phyloP scores from a whole-genome alignment of 2,329 filamentous ascomycete genomes.

The Phaeosphaeria sp. region DNA sequence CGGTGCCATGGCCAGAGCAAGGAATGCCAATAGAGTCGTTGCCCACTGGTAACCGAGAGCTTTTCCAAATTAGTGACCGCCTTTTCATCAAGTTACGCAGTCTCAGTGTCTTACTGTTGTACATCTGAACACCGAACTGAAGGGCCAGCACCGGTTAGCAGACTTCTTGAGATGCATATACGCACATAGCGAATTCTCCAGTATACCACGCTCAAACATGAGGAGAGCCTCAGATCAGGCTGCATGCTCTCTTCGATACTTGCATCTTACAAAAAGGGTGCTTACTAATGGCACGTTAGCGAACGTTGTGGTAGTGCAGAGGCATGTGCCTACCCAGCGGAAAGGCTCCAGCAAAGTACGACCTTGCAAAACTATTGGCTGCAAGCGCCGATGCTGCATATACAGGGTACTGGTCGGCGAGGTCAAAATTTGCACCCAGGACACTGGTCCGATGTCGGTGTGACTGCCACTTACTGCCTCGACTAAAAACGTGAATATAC shows the following conservation, averaged over 20 bases:
- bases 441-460: conserved; percentile 30
- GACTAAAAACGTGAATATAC: conserved; percentile 88
- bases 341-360: conserved; percentile 56
- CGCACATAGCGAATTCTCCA: neutral
- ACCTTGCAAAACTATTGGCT: conserved; percentile 58
- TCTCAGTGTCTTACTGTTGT: conserved; percentile 53
- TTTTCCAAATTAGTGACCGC: conserved; percentile 53
- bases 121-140: conserved; percentile 58
- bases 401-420: conserved; percentile 52
- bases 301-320: neutral
- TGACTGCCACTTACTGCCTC: conserved; percentile 59
- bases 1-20: conserved; percentile 58
- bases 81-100: conserved; percentile 39
- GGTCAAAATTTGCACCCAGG: conserved; percentile 28
- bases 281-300: neutral
- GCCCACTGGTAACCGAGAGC: conserved; percentile 60
- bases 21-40: conserved; percentile 54
- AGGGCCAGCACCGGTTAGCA: conserved; percentile 2
- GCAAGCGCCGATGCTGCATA: conserved; percentile 59
- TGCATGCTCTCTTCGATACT: neutral
- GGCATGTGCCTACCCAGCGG: conserved; percentile 33
- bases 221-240: neutral
- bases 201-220: neutral
- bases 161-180: neutral
- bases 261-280: neutral